Evolutionary conservation across 129 eudicot genomes (phyloP), one percentile per base, ranked within the genome.

Genomic region (Chrysanthemum seticuspe): DNA sequence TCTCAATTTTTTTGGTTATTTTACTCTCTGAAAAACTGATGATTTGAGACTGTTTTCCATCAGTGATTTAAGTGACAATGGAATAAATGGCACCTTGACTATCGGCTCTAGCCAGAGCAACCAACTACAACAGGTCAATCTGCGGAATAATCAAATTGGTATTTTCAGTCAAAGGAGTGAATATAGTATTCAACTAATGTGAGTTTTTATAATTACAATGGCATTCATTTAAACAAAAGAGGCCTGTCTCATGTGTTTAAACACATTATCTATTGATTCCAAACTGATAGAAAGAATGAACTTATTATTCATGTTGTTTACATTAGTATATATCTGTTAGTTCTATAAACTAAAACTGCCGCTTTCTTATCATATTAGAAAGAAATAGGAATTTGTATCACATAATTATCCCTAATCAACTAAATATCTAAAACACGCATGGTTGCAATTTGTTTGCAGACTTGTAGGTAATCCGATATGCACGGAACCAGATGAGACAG

Each of bases 381-480:
- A 29, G 31, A 29, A 29, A 3, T 29, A 29, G 31, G 31, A 29
- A 29, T 29, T 29, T 29, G 31, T 29, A 29, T 29, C 31, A 3
- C 31, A 29, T 29, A 29, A 29, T 2, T 52, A 36, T 64, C 13
- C 10, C 58, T 16, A 1, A 2, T 19, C 48, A 5, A n/a, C 70
- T 63, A 70, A n/a, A 27, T 6, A 54, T 4, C 31, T 36, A 56
- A 34, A 55, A 58, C 57, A 3, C 5, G 48, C 31, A 40, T 25
- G 34, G 48, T 62, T 48, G 5, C 15, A 25, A 45, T 40, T 66
- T 62, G 47, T 71, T 2, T 77, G 84, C 83, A 90, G 96, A 80
- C 96, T 90, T 75, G 84, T 23, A 10, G 91, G 48, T 25, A 90
- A 90, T 57, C 93, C 91, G 10, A 53, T 85, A 73, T 90, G 96